Evolutionary conservation across 768 basidiomycete genomes (phyloP), one percentile per base, ranked within the genome.

Genomic region (Auricularia sp.): DNA sequence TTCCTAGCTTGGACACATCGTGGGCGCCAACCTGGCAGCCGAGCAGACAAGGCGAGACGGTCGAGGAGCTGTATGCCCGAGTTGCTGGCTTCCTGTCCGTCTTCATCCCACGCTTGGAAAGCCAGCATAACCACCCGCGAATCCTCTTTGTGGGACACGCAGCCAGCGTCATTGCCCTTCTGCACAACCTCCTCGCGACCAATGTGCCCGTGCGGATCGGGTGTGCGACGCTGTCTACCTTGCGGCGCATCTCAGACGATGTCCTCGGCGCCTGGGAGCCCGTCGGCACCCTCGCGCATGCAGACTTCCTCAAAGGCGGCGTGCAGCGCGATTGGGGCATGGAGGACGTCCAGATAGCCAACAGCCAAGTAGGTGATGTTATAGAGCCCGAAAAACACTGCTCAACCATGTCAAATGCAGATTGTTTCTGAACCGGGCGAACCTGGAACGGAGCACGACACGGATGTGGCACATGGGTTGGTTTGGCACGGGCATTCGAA

Each of bases 311-410:
- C 45, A 78, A 79, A 34, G 83, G 82, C 2, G 87, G 86, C 1
- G 69, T 81, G 1, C 77, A 81, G 63, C 79, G 89, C 67, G 87
- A 89, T 61, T 93, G 92, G 92, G 92, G 92, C 14, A 85, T 93
- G 67, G 87, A 90, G 68, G 85, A 92, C 72, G 81, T 89, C 8
- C 74, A 81, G 70, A 80, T 86, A 33, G 77, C 78, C 4, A 75
- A 82, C 66, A 88, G 89, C 54, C 78, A 85, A 79, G 89, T 88
- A 54, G 37, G 80, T 73, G 36, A 24, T 21, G 44, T 21, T 59
- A 37, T 3, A 54, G n/a, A 3, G 39, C 39, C 8, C 29, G 29
- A 29, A 29, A 29, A 29, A 29, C 29, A 29, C 29, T 29, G 29
- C 29, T 29, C 29, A 29, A 29, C 29, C 29, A 29, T 29, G 29